A percentile compares a stretch with the other conserved stretches of the same genome.
Evolutionary conservation across 2,329 filamentous ascomycete genomes (phyloP).

Genomic region (Trichoderma endophyticum): DNA sequence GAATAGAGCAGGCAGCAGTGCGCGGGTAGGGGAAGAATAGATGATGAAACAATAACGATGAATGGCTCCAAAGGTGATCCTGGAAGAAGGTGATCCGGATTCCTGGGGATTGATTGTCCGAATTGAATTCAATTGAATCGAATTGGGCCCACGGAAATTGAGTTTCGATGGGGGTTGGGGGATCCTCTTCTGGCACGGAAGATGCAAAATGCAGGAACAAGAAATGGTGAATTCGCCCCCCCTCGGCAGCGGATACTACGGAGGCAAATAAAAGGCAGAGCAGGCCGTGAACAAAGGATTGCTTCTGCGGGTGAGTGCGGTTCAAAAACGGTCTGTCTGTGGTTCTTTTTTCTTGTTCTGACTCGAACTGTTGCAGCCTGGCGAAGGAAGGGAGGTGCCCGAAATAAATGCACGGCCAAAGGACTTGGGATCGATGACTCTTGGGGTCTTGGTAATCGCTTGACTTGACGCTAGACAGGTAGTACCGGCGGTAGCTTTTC

Average conservation of each 20-base stretch:
- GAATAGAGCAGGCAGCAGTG: not conserved
- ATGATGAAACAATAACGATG: not conserved
- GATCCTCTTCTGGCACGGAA: not conserved
- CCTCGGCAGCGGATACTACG: not conserved
- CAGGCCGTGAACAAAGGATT: not conserved
- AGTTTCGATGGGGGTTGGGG: not conserved
- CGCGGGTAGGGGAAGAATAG: not conserved
- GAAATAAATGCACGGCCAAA: not conserved
- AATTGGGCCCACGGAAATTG: not conserved
- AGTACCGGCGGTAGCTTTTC: not conserved
- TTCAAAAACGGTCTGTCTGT: not conserved
- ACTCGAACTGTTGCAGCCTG: not conserved
- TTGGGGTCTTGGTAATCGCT: not conserved
- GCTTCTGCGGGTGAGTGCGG: not conserved
- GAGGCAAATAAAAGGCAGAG: not conserved
- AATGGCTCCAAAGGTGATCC: not conserved
- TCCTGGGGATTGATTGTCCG: not conserved
- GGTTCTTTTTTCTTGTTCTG: not conserved
- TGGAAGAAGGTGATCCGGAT: not conserved
- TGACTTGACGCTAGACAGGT: not conserved
- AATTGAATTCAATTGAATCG: not conserved
- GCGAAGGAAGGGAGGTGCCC: not conserved
- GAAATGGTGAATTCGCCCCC: not conserved
- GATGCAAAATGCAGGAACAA: conserved; percentile 1
- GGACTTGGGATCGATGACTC: not conserved